These are phyloP conservation scores for Penicillium cinerascens DNA, from an alignment of 495 filamentous ascomycete species.

Conservation along the genomic window DNA sequence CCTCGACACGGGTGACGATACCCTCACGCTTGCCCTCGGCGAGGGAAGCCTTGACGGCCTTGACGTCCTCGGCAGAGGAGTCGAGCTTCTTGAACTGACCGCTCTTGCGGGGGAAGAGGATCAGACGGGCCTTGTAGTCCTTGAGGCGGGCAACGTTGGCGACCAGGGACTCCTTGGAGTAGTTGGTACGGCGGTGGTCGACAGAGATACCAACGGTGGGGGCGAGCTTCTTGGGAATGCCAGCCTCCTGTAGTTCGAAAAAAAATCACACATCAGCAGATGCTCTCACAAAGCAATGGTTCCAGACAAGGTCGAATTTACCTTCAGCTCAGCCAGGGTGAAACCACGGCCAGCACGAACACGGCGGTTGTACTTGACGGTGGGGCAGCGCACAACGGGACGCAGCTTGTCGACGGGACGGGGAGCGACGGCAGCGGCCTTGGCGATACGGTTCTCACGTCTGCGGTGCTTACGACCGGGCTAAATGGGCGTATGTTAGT, in stretches of 20 bases:
- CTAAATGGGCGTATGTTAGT: conserved; percentile 49
- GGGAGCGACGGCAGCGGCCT: conserved; percentile 91
- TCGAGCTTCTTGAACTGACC: conserved; percentile 90
- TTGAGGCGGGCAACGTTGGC: conserved; percentile 94
- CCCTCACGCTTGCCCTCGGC: conserved; percentile 52
- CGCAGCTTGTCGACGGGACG: conserved; percentile 96
- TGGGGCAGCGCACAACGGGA: conserved; percentile 91
- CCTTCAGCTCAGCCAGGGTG: conserved; percentile 96
- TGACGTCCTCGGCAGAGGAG: conserved; percentile 81
- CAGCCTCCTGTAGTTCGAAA: conserved; percentile 66
- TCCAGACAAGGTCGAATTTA: conserved; percentile 39
- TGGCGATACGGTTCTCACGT: conserved; percentile 81
- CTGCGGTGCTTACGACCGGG: conserved; percentile 90
- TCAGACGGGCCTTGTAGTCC: conserved; percentile 89
- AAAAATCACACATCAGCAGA: conserved; percentile 15
- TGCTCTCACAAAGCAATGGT: background rate
- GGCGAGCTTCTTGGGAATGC: conserved; percentile 90
- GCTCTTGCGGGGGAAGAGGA: conserved; percentile 94
- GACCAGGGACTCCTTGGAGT: conserved; percentile 87
- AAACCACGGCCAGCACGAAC: conserved; percentile 95
- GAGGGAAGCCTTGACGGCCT: conserved; percentile 58
- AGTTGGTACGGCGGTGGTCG: conserved; percentile 94
- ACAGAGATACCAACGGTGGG: conserved; percentile 95
- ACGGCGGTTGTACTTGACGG: conserved; percentile 97
- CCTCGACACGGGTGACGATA: conserved; percentile 51